Base-by-base conservation (phyloP, 1,139 yeast genomes). In the Pneumocystis carinii region DNA sequence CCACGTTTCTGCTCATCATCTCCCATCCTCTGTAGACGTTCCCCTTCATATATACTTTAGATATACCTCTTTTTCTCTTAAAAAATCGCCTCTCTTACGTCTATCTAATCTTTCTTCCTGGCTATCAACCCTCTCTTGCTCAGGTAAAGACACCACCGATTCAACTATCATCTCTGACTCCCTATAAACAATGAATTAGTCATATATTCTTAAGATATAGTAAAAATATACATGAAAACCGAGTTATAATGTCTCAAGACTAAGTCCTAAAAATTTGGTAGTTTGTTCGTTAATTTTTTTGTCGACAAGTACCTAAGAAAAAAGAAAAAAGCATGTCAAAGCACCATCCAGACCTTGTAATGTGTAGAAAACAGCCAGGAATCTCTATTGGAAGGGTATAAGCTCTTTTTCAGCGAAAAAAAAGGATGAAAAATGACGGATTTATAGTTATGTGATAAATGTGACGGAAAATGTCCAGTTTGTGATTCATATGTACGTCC, bases 391-490 rank as follows among this genome's bases (percentile, higher is more conserved):
- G 96, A 0, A 75, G 37, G 24, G 36, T 32, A 41, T 12, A 5
- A 7, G 32, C 59, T 53, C 24, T 17, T 36, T 36, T 39, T 17
- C 38, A 3, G 36, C 38, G 15, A 8, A 24, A 48, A 48, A 24
- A 48, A 3, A 15, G n/a, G 41, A 58, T 17, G 24, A 61, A 61
- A 29, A 59, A 65, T 35, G 63, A 65, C 35, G 62, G 79, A 64
- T 78, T 90, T 8, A 32, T 48, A 48, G 55, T 48, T 48, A n/a
- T 90, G 98, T 71, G 83, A 82, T 55, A 86, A 81, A 72, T 90
- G 98, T 73, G 97, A 90, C 71, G 97, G 97, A 1, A 79, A 85
- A 67, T 90, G 98, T 71, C 97, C 97, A 1, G 78, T 83, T 1
- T 90, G 98, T 73, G 97, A 90, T 71, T 87, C 96, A 1, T 82